Conservation (phyloP, 257 asterid genomes). For the Solanum pinnatisectum region DNA sequence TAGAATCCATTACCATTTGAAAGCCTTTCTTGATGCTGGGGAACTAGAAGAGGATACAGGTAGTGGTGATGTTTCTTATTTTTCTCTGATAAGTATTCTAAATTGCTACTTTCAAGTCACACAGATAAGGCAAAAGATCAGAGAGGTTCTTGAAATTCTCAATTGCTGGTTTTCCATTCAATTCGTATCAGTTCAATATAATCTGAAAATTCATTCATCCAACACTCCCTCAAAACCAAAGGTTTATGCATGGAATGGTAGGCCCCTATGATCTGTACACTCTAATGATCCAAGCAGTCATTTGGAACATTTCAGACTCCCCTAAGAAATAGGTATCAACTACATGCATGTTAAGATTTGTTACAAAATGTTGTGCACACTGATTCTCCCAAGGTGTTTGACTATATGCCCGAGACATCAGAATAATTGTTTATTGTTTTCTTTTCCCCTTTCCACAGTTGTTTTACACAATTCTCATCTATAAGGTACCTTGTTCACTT, state of each 20-base stretch:
- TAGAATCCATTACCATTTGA: background rate
- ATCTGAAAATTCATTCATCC: background rate
- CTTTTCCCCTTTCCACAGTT: background rate
- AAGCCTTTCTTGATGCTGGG: background rate
- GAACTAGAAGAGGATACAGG: background rate
- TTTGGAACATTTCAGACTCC: background rate
- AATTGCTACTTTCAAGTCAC: background rate
- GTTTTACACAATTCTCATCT: background rate
- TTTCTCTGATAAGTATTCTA: background rate
- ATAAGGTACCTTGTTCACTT: background rate
- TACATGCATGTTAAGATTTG: background rate
- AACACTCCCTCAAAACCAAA: background rate
- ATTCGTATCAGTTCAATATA: background rate
- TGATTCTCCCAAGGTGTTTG: background rate
- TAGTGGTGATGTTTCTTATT: background rate
- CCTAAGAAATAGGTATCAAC: background rate
- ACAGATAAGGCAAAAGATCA: background rate
- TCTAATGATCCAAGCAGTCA: background rate
- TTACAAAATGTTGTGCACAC: background rate
- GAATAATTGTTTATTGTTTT: background rate
- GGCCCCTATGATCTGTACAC: background rate
- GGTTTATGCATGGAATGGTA: background rate
- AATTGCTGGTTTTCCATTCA: background rate
- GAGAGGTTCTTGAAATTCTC: background rate
- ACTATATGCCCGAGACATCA: background rate